These are phyloP conservation scores for Rhododendron griersonianum DNA, from an alignment of 148 eudicot genomes.

Conservation along the genomic window DNA sequence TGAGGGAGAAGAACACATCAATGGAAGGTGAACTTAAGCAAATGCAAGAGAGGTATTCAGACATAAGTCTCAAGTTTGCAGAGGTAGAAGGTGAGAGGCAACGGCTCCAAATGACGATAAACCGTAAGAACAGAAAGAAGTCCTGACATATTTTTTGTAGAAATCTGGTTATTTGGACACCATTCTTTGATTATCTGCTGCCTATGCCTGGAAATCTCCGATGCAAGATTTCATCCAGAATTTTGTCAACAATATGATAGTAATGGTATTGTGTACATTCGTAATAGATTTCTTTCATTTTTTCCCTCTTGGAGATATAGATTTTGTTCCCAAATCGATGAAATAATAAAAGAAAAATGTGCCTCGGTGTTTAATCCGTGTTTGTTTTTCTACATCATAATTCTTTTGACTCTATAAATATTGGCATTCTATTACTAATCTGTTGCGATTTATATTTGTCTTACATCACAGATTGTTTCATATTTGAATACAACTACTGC, in stretches of 20 bases:
- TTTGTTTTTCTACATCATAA: background rate
- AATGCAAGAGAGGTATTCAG: constrained; percentile 90
- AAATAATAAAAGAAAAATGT: background rate
- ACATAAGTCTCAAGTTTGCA: constrained; percentile 86
- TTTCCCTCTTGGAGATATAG: background rate
- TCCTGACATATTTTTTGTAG: background rate
- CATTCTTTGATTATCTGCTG: constrained; percentile 6
- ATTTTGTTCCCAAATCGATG: constrained; percentile 16
- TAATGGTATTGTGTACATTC: background rate
- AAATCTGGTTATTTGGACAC: constrained; percentile 2
- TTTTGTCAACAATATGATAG: background rate
- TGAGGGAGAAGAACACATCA: constrained; percentile 55
- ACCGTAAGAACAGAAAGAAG: constrained; percentile 62
- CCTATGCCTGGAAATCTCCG: background rate
- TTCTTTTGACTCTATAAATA: background rate
- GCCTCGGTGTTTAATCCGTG: background rate
- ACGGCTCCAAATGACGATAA: constrained; percentile 66
- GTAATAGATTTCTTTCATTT: background rate
- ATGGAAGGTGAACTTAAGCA: constrained; percentile 89
- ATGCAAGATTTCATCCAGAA: background rate
- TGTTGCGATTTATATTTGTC: background rate
- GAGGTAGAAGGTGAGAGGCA: constrained; percentile 97
- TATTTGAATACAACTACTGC: background rate
- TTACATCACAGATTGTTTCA: background rate
- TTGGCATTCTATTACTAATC: background rate